Evolutionary conservation across 495 filamentous ascomycete genomes (phyloP), one percentile per base, ranked within the genome.

Genomic region (Durotheca rogersii): DNA sequence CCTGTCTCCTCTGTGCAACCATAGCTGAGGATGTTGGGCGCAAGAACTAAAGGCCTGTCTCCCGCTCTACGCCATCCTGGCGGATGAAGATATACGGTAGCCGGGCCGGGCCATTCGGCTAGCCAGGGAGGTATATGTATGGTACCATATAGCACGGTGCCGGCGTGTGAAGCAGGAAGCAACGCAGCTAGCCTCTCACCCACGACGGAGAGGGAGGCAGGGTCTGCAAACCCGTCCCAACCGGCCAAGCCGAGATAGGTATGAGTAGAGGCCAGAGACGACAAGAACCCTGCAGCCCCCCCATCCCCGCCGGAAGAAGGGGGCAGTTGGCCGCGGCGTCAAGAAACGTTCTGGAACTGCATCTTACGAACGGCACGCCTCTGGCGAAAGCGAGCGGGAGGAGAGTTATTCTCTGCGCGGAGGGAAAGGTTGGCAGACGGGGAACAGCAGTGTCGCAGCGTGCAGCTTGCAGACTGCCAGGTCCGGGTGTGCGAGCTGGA

Each of bases 41-140:
- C 7, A 36, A 38, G 16, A 41, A 9, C 9, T 15, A 21, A n/a
- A 11, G 36, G 21, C 20, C 19, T 41, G 11, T 17, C 10, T 34
- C 20, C 40, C 50, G 35, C 50, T 49, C 50, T 45, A 29, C 30
- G 50, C 10, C 31, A 49, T 25, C 56, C 50, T 25, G 40, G 56
- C 19, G 46, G 44, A 46, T 48, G 32, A 40, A 58, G 45, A 46
- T 43, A 29, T 36, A 54, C 56, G 56, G 56, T 36, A 54, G 17
- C 56, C 56, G 56, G 56, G 10, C 56, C 56, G 56, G 51, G 20
- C 56, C 56, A 54, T 46, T 59, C 56, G 41, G 50, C 23, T 27
- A 27, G 23, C 35, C 54, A 51, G 45, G 11, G 31, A 37, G 29
- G 19, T 40, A n/a, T 30, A 34, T 45, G 37, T 23, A 29, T 27